Evolutionary conservation across 2,329 filamentous ascomycete species (phyloP).

Genomic region (Lasiodiplodia citricola): DNA sequence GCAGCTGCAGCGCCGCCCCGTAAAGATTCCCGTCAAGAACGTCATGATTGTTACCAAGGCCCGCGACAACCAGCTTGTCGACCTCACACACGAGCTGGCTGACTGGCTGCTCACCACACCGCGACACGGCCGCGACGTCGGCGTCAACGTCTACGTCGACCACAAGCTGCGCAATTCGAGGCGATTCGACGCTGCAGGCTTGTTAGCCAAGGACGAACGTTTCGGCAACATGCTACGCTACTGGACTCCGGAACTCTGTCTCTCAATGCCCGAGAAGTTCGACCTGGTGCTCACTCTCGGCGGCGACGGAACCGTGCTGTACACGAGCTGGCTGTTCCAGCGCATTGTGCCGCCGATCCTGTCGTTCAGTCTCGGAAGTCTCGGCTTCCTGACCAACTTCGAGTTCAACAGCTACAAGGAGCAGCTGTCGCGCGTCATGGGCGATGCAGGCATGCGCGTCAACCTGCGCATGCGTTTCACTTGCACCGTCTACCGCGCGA

Average conservation of each 20-base stretch:
- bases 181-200: constrained; percentile 78
- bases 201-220: constrained; percentile 74
- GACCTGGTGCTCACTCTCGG: constrained; percentile 90
- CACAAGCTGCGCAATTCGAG: constrained; percentile 88
- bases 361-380: constrained; percentile 81
- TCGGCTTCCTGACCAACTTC: constrained; percentile 89
- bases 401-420: constrained; percentile 87
- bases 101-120: constrained; percentile 89
- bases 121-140: constrained; percentile 81
- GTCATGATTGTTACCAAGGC: constrained; percentile 99
- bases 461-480: constrained; percentile 99
- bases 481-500: constrained; percentile 87
- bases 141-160: constrained; percentile 98
- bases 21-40: constrained; percentile 88
- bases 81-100: constrained; percentile 84
- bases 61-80: constrained; percentile 89
- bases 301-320: constrained; percentile 85
- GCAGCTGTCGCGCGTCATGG: constrained; percentile 88
- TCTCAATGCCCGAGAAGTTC: constrained; percentile 91
- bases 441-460: constrained; percentile 92
- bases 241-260: constrained; percentile 96
- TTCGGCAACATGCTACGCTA: constrained; percentile 87
- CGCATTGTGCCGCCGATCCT: constrained; percentile 83
- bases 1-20: constrained; percentile 88
- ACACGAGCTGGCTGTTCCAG: constrained; percentile 92